These are phyloP conservation scores for Antitrichia curtipendula DNA, from an alignment of 225 moss, liverwort and hornwort genomes.

Conservation along the genomic window DNA sequence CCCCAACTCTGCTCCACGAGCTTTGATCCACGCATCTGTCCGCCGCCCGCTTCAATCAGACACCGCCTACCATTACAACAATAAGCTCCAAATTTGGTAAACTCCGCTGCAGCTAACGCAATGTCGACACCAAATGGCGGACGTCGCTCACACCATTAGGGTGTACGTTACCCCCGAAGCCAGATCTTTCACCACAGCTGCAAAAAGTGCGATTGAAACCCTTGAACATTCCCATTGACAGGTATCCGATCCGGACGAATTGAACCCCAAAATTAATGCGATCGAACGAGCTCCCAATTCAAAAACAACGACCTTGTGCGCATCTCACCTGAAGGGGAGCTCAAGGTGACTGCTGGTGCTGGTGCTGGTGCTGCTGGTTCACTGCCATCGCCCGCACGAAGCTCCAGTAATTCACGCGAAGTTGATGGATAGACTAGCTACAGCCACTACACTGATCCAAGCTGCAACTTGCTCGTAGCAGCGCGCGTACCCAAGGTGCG, in stretches of 20 bases:
- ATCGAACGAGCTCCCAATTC: background rate
- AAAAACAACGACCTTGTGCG: background rate
- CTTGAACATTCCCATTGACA: background rate
- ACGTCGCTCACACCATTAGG: background rate
- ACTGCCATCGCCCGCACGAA: background rate
- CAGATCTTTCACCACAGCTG: background rate
- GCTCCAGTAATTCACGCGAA: background rate
- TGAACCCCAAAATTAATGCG: background rate
- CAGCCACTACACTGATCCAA: background rate
- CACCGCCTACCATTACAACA: background rate
- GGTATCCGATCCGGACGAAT: background rate
- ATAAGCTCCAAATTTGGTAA: background rate
- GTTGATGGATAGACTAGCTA: background rate
- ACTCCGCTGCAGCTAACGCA: background rate
- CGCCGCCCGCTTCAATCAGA: background rate
- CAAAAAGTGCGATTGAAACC: background rate
- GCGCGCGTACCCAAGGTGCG: background rate
- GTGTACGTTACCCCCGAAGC: background rate
- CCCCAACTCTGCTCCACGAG: background rate
- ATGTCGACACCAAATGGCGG: background rate
- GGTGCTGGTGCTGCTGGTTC: background rate
- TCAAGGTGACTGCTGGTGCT: background rate
- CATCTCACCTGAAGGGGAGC: background rate
- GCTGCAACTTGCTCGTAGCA: background rate
- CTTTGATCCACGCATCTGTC: background rate